These are phyloP conservation scores for barrel medic (Medicago truncatula) DNA, from an alignment of 306 rosid genomes.

Conservation along the genomic window MtrunA17r5.0-ANR NC_053043.1:15301001-15301500, in stretches of 20 bases:
- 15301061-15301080: not conserved
- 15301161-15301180: constrained; percentile 10
- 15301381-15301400: too few relatives aligned
- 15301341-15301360: too few relatives aligned
- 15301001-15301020: not conserved
- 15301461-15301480: too few relatives aligned
- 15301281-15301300: too few relatives aligned
- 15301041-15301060: constrained; percentile 1
- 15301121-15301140: not conserved
- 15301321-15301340: too few relatives aligned
- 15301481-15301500: too few relatives aligned
- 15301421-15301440: too few relatives aligned
- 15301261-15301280: too few relatives aligned
- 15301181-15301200: not conserved
- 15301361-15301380: too few relatives aligned
- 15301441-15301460: too few relatives aligned
- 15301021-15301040: not conserved
- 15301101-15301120: not conserved
- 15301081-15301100: constrained; percentile 14
- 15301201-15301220: not conserved
- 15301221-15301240: not conserved
- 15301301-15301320: too few relatives aligned
- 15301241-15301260: not conserved
- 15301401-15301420: too few relatives aligned
- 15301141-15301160: not conserved